phyloP scores from a whole-genome alignment of 805 yeast species.

The Saccharomycopsis javanensis region DNA sequence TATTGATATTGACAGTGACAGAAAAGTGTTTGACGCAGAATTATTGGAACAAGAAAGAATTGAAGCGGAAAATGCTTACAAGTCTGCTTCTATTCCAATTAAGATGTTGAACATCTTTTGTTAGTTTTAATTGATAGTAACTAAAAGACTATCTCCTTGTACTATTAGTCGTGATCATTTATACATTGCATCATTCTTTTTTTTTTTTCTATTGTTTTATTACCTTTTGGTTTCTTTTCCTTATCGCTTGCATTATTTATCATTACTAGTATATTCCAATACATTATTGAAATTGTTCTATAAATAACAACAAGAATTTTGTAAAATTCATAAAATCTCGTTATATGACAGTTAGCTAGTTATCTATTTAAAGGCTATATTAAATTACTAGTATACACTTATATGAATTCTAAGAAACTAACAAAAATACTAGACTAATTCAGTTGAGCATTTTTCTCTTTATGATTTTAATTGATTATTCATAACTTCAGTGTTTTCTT shows the following conservation, averaged over 20 bases:
- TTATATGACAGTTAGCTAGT: too few relatives aligned
- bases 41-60: constrained; percentile 26
- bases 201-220: background rate
- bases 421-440: too few relatives aligned
- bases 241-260: background rate
- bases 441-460: too few relatives aligned
- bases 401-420: too few relatives aligned
- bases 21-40: constrained; percentile 32
- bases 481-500: too few relatives aligned
- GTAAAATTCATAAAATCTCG: too few relatives aligned
- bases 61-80: constrained; percentile 41
- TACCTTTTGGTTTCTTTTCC: background rate
- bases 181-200: background rate
- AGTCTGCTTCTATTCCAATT: constrained; percentile 6
- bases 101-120: constrained; percentile 17
- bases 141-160: background rate
- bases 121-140: background rate
- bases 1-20: constrained; percentile 37
- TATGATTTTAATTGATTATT: too few relatives aligned
- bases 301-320: background rate
- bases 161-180: background rate
- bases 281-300: background rate
- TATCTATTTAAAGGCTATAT: too few relatives aligned
- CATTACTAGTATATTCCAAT: background rate
- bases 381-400: too few relatives aligned